Conservation (phyloP, 305 asterid genomes). For the Fraxinus sp. region DNA sequence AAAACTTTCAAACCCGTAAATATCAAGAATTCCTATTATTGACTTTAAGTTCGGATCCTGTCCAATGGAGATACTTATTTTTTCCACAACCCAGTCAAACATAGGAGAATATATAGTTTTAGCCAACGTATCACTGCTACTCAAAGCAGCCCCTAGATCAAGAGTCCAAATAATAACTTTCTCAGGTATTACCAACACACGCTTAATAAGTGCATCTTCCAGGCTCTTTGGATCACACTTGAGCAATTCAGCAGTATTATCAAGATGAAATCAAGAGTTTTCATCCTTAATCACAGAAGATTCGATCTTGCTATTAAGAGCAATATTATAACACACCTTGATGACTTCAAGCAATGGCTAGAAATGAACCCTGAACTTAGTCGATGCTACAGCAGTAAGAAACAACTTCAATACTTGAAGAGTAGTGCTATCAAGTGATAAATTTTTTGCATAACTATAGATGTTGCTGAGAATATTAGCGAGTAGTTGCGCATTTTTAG, state of each 20-base stretch:
- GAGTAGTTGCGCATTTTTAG: background rate
- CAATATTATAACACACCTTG: background rate
- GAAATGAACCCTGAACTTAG: background rate
- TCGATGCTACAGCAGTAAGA: background rate
- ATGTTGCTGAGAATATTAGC: too few species aligned
- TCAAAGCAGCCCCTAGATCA: background rate
- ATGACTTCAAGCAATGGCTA: background rate
- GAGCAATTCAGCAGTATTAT: background rate
- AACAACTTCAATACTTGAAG: background rate
- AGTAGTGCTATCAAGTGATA: background rate
- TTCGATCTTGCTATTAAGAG: background rate
- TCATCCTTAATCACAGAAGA: too few species aligned
- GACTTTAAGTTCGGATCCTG: background rate
- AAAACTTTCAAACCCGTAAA: constrained; percentile 94
- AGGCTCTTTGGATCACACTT: background rate
- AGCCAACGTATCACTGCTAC: background rate
- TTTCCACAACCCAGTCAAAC: background rate
- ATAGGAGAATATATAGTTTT: background rate
- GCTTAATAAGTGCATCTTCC: background rate
- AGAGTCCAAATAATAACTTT: background rate
- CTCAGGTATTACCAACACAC: background rate
- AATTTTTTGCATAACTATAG: too few species aligned
- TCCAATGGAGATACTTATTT: too few species aligned
- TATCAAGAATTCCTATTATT: background rate
- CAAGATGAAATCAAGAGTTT: background rate